These are phyloP conservation scores for Lepiota brunneoincarnata DNA, from an alignment of 768 basidiomycete species.

Conservation along the genomic window DNA sequence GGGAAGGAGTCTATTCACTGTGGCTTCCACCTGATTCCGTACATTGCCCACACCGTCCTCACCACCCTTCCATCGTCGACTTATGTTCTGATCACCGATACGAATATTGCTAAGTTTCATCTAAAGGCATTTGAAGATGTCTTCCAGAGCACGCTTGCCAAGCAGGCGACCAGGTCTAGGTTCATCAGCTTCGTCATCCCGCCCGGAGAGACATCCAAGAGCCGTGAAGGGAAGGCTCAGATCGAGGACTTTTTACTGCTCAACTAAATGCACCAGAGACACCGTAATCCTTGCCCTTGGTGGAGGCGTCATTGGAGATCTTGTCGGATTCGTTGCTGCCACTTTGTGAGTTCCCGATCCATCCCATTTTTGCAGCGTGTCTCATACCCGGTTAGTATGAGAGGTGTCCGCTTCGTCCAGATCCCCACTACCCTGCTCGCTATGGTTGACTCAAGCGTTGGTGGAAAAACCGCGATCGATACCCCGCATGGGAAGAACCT, in stretches of 20 bases:
- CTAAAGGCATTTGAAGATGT: slow-evolving; percentile 64
- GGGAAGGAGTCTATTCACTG: slow-evolving; percentile 88
- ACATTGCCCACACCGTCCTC: slow-evolving; percentile 78
- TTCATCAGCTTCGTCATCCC: slow-evolving; percentile 78
- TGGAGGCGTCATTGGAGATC: slow-evolving; percentile 96
- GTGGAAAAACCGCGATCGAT: slow-evolving; percentile 99
- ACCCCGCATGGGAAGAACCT: slow-evolving; percentile 98
- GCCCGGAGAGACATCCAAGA: slow-evolving; percentile 94
- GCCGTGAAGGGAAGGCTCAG: slow-evolving; percentile 84
- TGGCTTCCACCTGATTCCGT: slow-evolving; percentile 87
- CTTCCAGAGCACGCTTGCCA: slow-evolving; percentile 47
- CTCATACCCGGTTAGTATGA: slow-evolving; percentile 64
- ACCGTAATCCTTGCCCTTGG: slow-evolving; percentile 92
- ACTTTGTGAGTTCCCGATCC: slow-evolving; percentile 72
- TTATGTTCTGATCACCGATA: slow-evolving; percentile 92
- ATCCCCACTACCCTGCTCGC: slow-evolving; percentile 95
- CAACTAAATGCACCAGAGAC: slow-evolving; percentile 87
- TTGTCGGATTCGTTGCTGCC: slow-evolving; percentile 94
- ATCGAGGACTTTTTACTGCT: slow-evolving; percentile 92
- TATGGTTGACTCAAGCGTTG: slow-evolving; percentile 98
- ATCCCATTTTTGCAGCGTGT: slow-evolving; percentile 4
- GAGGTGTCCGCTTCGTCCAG: slow-evolving; percentile 92
- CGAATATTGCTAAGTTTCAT: slow-evolving; percentile 81
- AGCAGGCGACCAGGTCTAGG: slow-evolving; percentile 41
- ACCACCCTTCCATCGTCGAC: slow-evolving; percentile 71